Conservation (phyloP, 345 rosid species). For the Pugionium dolabratum region DNA sequence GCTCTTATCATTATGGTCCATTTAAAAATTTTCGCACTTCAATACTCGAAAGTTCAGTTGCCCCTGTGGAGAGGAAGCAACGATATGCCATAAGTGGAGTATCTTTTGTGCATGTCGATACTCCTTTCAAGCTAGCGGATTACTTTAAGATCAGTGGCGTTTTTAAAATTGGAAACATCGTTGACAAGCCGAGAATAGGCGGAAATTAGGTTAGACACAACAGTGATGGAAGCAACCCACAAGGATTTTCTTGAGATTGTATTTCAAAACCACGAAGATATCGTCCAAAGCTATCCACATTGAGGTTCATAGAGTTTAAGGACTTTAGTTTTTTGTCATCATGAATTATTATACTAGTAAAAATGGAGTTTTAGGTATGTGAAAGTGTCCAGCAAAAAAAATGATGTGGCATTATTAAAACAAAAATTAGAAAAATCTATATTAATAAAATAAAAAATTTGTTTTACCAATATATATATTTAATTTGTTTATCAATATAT, state of each 20-base stretch:
- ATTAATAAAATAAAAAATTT: no score
- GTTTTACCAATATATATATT: no score
- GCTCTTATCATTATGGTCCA: conserved; percentile 85
- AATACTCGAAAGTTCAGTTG: conserved; percentile 66
- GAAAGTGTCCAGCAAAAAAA: no score
- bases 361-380: no score
- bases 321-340: no score
- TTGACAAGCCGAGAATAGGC: conserved; percentile 51
- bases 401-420: no score
- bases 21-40: conserved; percentile 60
- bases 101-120: conserved; percentile 63
- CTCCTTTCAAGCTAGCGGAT: conserved; percentile 89
- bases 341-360: no score
- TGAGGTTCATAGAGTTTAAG: no score
- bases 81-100: conserved; percentile 79
- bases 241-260: conserved; percentile 70
- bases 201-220: conserved; percentile 61
- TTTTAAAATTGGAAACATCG: conserved; percentile 58
- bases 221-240: conserved; percentile 66
- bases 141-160: conserved; percentile 76
- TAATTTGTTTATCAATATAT: no score
- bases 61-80: conserved; percentile 71
- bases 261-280: conserved; percentile 61
- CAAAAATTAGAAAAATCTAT: no score
- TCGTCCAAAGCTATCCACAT: conserved; percentile 61